Evolutionary conservation across 148 eudicot species (phyloP), one percentile per base, ranked within the genome.

Genomic region (Nepenthes mirabilis): DNA sequence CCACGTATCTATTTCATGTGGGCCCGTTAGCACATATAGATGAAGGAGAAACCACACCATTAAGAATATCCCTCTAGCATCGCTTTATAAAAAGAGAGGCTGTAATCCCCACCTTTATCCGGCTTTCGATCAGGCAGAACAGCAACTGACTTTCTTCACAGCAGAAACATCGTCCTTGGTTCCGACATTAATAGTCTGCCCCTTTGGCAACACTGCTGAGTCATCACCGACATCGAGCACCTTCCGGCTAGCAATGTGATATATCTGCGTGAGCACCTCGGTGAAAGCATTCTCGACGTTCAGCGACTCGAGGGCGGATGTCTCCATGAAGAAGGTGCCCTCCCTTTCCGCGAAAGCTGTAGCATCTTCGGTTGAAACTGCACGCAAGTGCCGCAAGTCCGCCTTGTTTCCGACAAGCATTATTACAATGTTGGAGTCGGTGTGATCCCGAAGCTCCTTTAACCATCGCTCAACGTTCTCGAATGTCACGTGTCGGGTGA

Each of bases 311-410:
- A 52, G 55, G 55, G 55, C 55, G n/a, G 55, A 52, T 52, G 55
- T 52, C 32, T 52, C 55, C 55, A 52, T 52, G 23, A 52, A 52
- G 55, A 11, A 52, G 55, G 55, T 52, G 55, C n/a, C n/a, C 55
- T 52, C 55, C n/a, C 55, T 52, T n/a, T 52, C 55, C 11, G 55
- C 14, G 5, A 52, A 52, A 13, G 55, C 55, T 32, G 14, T 52
- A 10, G 55, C 55, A 52, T 52, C 55, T 52, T 52, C 55, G 1
- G 55, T 52, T 7, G 14, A 13, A 52, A 52, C 55, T 11, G 55
- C 55, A 13, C 55, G 55, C 55, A 52, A 52, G 55, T 52, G 55
- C 14, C 55, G 55, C 55, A 52, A 52, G 32, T 52, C 55, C n/a
- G 55, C 55, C 55, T 52, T 52, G 55, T 52, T 52, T 52, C 32